Conservation (phyloP, 129 eudicot genomes). For the Tagetes erecta region DNA sequence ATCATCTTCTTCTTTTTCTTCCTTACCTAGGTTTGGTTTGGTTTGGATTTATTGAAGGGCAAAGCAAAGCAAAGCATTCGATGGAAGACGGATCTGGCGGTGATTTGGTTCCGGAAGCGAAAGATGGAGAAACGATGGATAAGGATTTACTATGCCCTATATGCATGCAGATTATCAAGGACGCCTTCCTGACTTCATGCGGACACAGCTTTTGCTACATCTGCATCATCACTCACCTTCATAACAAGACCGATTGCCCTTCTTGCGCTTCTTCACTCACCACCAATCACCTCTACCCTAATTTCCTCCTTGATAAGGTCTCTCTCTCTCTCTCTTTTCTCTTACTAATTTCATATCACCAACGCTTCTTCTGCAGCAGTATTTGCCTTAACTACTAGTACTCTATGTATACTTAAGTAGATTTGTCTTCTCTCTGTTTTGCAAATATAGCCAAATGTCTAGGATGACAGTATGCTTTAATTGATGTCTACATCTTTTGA, state of each 20-base stretch:
- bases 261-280: conserved; percentile 68
- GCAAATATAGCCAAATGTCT: neutral
- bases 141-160: conserved; percentile 81
- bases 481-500: neutral
- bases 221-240: conserved; percentile 84
- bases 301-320: conserved; percentile 86
- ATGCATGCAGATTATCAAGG: conserved; percentile 87
- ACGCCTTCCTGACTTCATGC: conserved; percentile 83
- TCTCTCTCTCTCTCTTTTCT: too few relatives aligned
- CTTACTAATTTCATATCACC: too few relatives aligned
- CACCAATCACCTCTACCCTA: conserved; percentile 66
- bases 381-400: too few relatives aligned
- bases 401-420: too few relatives aligned
- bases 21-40: too few relatives aligned
- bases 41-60: too few relatives aligned
- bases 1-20: conserved; percentile 15
- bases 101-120: conserved; percentile 61
- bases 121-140: conserved; percentile 42
- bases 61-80: too few relatives aligned
- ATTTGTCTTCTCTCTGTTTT: too few relatives aligned
- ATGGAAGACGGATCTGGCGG: conserved; percentile 56
- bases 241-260: conserved; percentile 79
- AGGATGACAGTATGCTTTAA: neutral
- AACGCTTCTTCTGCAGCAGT: too few relatives aligned
- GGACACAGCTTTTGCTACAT: conserved; percentile 94